phyloP scores from a whole-genome alignment of 176 grass and related monocot species.

The Aegilops longissima region DNA sequence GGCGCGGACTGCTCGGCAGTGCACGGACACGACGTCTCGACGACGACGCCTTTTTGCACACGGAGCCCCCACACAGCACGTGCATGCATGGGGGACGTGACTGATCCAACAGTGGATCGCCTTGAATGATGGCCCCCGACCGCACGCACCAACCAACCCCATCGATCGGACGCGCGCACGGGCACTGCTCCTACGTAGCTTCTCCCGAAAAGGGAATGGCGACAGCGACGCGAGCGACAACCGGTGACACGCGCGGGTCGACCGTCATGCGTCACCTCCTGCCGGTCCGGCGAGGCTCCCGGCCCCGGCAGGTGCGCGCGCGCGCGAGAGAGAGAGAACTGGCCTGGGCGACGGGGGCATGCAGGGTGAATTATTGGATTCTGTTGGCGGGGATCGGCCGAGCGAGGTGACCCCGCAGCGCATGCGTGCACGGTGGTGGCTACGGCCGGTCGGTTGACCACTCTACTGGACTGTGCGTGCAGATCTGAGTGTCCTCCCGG shows the following conservation, averaged over 20 bases:
- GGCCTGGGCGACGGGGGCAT: not conserved
- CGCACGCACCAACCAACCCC: not conserved
- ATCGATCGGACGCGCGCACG: not conserved
- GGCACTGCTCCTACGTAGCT: not conserved
- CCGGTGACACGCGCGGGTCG: not conserved
- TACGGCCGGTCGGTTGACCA: slow-evolving; percentile 7
- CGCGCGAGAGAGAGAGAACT: not conserved
- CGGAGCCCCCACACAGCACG: not conserved
- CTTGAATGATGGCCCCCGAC: not conserved
- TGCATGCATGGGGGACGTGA: not conserved
- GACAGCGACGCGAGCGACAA: not conserved
- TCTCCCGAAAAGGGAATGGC: not conserved
- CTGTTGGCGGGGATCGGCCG: not conserved
- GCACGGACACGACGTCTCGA: not conserved
- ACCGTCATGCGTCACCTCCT: not conserved
- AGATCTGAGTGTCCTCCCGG: not conserved
- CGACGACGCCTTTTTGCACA: not conserved
- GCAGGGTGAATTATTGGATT: not conserved
- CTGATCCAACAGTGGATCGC: not conserved
- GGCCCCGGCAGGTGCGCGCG: not conserved
- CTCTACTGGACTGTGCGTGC: not conserved
- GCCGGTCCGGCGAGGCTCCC: not conserved
- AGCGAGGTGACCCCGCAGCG: not conserved
- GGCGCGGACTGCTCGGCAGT: too few relatives aligned
- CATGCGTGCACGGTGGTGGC: not conserved